These are phyloP conservation scores for Tricholoma hemisulphureum DNA, from an alignment of 768 basidiomycete species.

Conservation along the genomic window DNA sequence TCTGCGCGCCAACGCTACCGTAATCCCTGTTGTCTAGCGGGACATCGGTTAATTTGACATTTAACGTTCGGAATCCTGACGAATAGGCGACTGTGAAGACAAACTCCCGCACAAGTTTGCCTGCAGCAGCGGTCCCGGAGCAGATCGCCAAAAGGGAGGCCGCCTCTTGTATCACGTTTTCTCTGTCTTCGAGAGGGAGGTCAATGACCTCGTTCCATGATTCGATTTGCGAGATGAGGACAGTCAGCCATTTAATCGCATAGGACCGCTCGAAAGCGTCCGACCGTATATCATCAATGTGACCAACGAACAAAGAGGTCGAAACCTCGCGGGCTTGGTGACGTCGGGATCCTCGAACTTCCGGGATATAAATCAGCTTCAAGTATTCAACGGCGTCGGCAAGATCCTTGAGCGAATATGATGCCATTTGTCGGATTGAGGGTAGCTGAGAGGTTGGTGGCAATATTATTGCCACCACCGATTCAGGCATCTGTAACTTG, in stretches of 20 bases:
- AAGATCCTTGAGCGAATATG: conserved; percentile 36
- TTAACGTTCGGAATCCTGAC: conserved; percentile 17
- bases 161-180: conserved; percentile 49
- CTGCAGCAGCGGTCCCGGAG: conserved; percentile 63
- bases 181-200: conserved; percentile 18
- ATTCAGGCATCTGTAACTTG: too few species aligned
- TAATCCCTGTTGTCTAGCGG: conserved; percentile 71
- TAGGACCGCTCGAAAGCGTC: conserved; percentile 73
- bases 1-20: conserved; percentile 77
- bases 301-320: not conserved
- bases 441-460: conserved; percentile 58
- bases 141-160: conserved; percentile 63
- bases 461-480: not conserved
- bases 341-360: conserved; percentile 58
- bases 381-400: conserved; percentile 49
- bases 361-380: conserved; percentile 55
- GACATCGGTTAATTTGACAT: conserved; percentile 60
- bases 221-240: conserved; percentile 47
- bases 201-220: not conserved
- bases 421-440: conserved; percentile 44
- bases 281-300: conserved; percentile 35
- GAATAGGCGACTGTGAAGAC: conserved; percentile 34
- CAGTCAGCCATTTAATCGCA: conserved; percentile 72
- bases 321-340: conserved; percentile 14
- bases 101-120: conserved; percentile 53